Percentiles rank a stretch among this genome's conserved stretches.
Evolutionary conservation across 1,284 basidiomycete species (phyloP).

Genomic region (Xerocomus tenax): DNA sequence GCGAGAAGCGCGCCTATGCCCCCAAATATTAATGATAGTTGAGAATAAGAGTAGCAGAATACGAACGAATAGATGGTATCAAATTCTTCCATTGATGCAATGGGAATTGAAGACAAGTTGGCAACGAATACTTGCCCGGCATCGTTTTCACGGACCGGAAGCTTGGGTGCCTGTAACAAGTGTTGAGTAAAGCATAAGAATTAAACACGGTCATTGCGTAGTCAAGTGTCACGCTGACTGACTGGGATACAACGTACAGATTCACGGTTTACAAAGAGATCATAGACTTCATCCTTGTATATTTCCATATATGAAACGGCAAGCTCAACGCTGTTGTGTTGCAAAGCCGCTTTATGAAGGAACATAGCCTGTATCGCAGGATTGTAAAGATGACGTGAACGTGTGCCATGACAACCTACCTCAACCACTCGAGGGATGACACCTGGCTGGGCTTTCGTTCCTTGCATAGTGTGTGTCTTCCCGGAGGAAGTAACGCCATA

Average conservation of each 20-base stretch:
- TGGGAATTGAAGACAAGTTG: conserved; percentile 49
- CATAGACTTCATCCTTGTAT: conserved; percentile 80
- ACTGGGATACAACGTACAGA: conserved; percentile 35
- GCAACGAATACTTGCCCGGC: conserved; percentile 71
- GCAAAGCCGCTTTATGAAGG: conserved; percentile 33
- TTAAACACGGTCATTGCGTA: background rate
- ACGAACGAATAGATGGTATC: conserved; percentile 56
- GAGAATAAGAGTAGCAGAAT: background rate
- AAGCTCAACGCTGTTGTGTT: conserved; percentile 38
- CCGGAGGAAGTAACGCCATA: conserved; percentile 78
- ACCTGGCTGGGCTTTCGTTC: conserved; percentile 56
- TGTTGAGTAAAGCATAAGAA: background rate
- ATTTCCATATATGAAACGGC: conserved; percentile 76
- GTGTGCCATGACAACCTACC: conserved; percentile 32
- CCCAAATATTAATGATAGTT: background rate
- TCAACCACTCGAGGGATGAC: conserved; percentile 71
- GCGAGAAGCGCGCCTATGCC: conserved; percentile 50
- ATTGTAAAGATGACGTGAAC: background rate
- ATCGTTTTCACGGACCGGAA: conserved; percentile 71
- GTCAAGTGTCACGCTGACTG: background rate
- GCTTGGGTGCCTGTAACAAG: conserved; percentile 54
- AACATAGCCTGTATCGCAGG: conserved; percentile 41
- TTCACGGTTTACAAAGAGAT: conserved; percentile 64
- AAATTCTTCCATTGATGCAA: conserved; percentile 54
- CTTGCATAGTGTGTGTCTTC: conserved; percentile 84